Evolutionary conservation across 306 rosid genomes (phyloP).

Genomic region (Castanea crenata): DNA sequence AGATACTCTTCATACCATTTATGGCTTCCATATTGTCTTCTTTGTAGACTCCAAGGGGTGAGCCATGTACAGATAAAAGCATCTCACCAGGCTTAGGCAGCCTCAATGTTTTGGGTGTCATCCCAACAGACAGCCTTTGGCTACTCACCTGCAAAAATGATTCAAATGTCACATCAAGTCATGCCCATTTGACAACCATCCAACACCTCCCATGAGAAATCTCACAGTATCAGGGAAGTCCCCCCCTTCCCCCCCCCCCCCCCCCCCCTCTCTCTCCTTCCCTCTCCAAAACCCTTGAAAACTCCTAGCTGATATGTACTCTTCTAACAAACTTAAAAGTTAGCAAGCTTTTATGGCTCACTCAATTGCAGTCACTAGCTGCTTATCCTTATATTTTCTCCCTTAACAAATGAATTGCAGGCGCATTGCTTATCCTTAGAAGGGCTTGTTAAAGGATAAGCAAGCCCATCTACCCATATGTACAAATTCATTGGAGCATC

Average conservation of each 20-base stretch:
- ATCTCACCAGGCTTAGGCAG: slow-evolving; percentile 87
- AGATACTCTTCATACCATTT: slow-evolving; percentile 46
- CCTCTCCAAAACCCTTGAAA: no score
- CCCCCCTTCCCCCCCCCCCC: no score
- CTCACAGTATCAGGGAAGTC: no score
- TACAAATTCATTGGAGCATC: neutral
- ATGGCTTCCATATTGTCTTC: slow-evolving; percentile 95
- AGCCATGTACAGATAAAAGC: slow-evolving; percentile 87
- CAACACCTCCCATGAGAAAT: neutral
- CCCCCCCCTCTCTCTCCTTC: no score
- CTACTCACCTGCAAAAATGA: slow-evolving; percentile 51
- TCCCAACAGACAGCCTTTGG: slow-evolving; percentile 80
- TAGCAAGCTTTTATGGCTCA: no score
- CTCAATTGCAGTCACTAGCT: neutral
- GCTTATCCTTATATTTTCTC: neutral
- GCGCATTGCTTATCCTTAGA: no score
- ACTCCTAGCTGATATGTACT: no score
- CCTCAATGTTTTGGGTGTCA: slow-evolving; percentile 81
- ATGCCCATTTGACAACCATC: neutral
- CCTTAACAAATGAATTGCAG: neutral
- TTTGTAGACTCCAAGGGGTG: slow-evolving; percentile 84
- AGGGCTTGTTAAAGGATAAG: no score
- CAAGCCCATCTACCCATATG: no score
- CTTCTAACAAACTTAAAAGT: no score
- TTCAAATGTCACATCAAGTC: neutral